phyloP scores from a whole-genome alignment of 2,329 filamentous ascomycete species.

The Aspergillus sp. region DNA sequence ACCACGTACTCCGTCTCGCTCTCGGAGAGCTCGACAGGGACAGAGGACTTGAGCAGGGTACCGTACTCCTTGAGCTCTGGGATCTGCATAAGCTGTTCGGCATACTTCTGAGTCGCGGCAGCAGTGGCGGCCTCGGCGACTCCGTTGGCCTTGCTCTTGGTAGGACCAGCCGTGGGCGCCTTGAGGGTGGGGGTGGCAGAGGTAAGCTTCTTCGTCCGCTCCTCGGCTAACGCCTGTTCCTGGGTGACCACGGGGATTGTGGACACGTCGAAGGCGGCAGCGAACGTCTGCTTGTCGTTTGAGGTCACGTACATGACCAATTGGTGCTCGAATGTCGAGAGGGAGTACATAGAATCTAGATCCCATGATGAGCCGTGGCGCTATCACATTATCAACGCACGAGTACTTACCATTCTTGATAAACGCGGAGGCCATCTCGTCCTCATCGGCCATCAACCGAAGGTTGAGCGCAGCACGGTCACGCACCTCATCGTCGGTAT shows the following conservation, averaged over 20 bases:
- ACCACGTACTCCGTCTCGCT: slow-evolving; percentile 98
- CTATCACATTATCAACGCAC: background rate
- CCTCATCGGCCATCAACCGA: slow-evolving; percentile 86
- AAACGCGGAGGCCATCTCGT: slow-evolving; percentile 80
- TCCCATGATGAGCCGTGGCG: slow-evolving; percentile 17
- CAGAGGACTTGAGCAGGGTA: slow-evolving; percentile 84
- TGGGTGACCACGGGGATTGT: slow-evolving; percentile 90
- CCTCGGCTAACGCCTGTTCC: slow-evolving; percentile 93
- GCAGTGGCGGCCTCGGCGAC: slow-evolving; percentile 75
- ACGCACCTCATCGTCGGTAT: slow-evolving; percentile 95
- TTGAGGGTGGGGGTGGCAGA: slow-evolving; percentile 91
- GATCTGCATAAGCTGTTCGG: slow-evolving; percentile 80
- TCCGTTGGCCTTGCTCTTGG: slow-evolving; percentile 65
- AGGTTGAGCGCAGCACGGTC: slow-evolving; percentile 93
- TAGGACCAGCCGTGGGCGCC: slow-evolving; percentile 75
- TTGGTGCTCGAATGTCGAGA: slow-evolving; percentile 94
- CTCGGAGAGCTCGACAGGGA: slow-evolving; percentile 85
- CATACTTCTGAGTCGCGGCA: slow-evolving; percentile 82
- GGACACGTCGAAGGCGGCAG: slow-evolving; percentile 82
- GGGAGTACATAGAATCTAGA: slow-evolving; percentile 87
- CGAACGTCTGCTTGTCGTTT: slow-evolving; percentile 81
- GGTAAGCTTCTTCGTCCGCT: slow-evolving; percentile 95
- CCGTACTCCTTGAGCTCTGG: slow-evolving; percentile 91
- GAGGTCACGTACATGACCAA: slow-evolving; percentile 97
- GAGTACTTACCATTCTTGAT: slow-evolving; percentile 76